Evolutionary conservation across 176 grass and related monocot genomes (phyloP).

Genomic region (Thinopyrum elongatum): DNA sequence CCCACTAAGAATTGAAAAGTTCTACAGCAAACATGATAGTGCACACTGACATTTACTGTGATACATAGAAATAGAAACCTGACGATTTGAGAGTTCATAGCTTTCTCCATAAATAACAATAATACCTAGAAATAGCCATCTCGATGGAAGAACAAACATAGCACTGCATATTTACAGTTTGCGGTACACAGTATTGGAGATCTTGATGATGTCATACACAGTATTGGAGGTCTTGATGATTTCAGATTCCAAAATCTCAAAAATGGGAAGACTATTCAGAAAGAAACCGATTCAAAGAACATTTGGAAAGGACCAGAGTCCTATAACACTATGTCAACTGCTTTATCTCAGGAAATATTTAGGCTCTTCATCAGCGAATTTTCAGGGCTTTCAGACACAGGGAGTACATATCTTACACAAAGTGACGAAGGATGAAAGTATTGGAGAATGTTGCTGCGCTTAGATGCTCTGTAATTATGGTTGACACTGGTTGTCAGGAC

Average conservation of each 20-base stretch:
- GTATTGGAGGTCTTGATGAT: neutral
- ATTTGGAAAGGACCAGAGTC: neutral
- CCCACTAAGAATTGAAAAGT: neutral
- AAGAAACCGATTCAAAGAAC: neutral
- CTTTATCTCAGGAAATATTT: slow-evolving; percentile 83
- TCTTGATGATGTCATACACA: too few species aligned
- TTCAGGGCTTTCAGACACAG: slow-evolving; percentile 64
- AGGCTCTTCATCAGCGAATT: slow-evolving; percentile 82
- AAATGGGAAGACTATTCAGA: neutral
- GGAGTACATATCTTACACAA: slow-evolving; percentile 74
- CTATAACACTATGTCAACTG: slow-evolving; percentile 23
- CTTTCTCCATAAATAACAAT: neutral
- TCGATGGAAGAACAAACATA: neutral
- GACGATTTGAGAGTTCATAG: neutral
- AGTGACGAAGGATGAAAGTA: slow-evolving; percentile 80
- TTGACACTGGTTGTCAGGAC: slow-evolving; percentile 80
- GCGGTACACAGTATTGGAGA: too few species aligned
- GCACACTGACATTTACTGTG: slow-evolving; percentile 7
- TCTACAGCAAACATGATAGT: neutral
- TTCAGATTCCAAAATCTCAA: neutral
- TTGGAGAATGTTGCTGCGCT: slow-evolving; percentile 80
- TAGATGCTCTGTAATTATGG: slow-evolving; percentile 86
- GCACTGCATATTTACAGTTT: neutral
- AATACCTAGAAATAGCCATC: neutral
- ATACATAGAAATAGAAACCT: neutral